Evolutionary conservation across 768 basidiomycete species (phyloP).

Genomic region (Hemileccinum impolitum): DNA sequence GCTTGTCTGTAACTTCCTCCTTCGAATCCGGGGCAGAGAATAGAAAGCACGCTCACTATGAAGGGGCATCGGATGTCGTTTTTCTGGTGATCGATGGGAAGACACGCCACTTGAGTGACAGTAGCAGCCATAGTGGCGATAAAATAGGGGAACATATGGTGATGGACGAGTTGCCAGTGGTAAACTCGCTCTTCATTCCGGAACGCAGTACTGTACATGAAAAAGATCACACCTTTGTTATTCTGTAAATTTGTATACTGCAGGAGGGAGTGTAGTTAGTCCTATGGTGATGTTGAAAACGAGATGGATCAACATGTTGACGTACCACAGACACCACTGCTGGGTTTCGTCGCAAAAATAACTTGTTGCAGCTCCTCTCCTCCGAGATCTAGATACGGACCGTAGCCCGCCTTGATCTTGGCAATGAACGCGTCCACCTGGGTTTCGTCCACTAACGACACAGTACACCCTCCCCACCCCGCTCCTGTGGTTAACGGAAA

Average conservation of each 20-base stretch:
- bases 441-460: conserved; percentile 70
- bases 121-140: no score
- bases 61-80: no score
- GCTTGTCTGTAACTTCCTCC: no score
- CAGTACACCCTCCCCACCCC: conserved; percentile 90
- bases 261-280: background rate
- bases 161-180: no score
- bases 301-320: conserved; percentile 14
- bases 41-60: no score
- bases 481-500: conserved; percentile 48
- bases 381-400: conserved; percentile 58
- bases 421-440: conserved; percentile 62
- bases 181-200: no score
- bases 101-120: no score
- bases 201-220: no score
- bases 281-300: background rate
- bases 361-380: conserved; percentile 58
- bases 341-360: conserved; percentile 82
- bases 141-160: no score
- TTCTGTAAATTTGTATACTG: conserved; percentile 31
- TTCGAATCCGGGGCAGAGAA: no score
- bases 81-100: no score
- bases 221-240: conserved; percentile 1
- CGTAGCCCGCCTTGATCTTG: conserved; percentile 56
- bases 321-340: conserved; percentile 78